A percentile compares a stretch with the other conserved stretches of the same genome.
Evolutionary conservation across 1,284 basidiomycete species (phyloP).

Genomic region (Puccinia polysora): DNA sequence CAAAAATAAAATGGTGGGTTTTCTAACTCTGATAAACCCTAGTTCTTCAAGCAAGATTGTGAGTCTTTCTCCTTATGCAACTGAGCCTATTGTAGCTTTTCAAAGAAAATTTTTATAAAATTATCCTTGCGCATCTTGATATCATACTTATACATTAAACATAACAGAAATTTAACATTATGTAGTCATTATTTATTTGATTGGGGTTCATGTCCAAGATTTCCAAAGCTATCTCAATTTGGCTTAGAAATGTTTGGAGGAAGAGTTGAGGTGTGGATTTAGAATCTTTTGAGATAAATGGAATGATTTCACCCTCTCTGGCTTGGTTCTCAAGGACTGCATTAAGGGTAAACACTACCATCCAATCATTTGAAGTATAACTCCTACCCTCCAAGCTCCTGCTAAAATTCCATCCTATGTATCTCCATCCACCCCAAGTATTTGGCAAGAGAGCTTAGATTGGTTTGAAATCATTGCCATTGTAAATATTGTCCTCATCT

Average conservation of each 20-base stretch:
- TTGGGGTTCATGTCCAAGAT: not conserved
- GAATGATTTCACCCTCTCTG: slow-evolving; percentile 14
- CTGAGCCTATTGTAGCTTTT: not conserved
- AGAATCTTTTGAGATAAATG: not conserved
- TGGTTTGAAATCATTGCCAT: too few relatives aligned
- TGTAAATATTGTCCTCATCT: too few relatives aligned
- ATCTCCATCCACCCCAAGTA: too few relatives aligned
- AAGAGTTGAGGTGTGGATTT: not conserved
- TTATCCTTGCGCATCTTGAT: not conserved
- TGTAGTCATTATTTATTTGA: not conserved
- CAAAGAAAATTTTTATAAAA: not conserved
- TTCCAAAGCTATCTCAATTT: slow-evolving; percentile 11
- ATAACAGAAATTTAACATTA: slow-evolving; percentile 19
- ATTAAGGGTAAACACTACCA: slow-evolving; percentile 22
- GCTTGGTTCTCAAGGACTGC: slow-evolving; percentile 34
- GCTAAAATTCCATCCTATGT: too few relatives aligned
- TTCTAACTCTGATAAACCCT: too few relatives aligned
- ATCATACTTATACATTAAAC: slow-evolving; percentile 4
- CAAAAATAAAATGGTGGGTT: too few relatives aligned
- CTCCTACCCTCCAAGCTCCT: not conserved
- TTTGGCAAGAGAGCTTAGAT: too few relatives aligned
- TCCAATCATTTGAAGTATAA: slow-evolving; percentile 31
- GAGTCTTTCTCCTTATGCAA: not conserved
- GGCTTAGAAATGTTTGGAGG: slow-evolving; percentile 17
- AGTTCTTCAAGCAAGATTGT: slow-evolving; percentile 17